Evolutionary conservation across 2,329 filamentous ascomycete genomes (phyloP), one percentile per base, ranked within the genome.

Genomic region (Pseudogymnoascus sp.): DNA sequence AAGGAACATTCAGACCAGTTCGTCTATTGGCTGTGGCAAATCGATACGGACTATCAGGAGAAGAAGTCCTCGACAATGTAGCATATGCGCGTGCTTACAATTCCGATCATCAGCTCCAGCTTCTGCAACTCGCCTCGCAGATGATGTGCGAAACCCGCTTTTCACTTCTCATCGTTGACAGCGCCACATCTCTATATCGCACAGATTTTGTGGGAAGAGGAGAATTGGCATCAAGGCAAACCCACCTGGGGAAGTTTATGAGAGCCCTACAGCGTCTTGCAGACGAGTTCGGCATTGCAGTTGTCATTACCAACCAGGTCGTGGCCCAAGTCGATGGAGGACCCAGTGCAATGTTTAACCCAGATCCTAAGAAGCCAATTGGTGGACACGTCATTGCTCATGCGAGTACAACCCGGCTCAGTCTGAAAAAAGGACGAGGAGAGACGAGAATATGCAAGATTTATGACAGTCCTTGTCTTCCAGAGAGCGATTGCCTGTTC

Each of bases 121-220:
- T 99, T 6, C 85, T 99, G 66, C 94, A 94, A 71, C 93, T 97
- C 75, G 95, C 94, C 3, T 89, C 94, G 1, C 87, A 92, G 66
- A 99, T 99, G 94, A 99, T 99, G 95, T 97, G 92, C 64, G 95
- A 99, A 78, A 99, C 94, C 0, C 87, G 94, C 3, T 99, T 99
- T 76, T 97, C 94, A 2, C 83, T 99, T 7, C 85, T 99, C 60
- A 87, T 99, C 59, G 94, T 99, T 63, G 94, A 99, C 77, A 96
- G 92, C 63, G 95, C 95, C 12, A 99, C 94, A 0, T 89, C 93
- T 1, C 83, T 99, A 2, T 99, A 99, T 76, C 87, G 94, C 68
- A 99, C 94, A 0, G 94, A 99, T 73, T 99, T 97, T 76, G 85
- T 92, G 66, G 94, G 94, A n/a, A 89, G 94, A 75, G 95, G 94